Evolutionary conservation across 1,284 basidiomycete genomes (phyloP).

Genomic region (Cryptococcus amylolentus): DNA sequence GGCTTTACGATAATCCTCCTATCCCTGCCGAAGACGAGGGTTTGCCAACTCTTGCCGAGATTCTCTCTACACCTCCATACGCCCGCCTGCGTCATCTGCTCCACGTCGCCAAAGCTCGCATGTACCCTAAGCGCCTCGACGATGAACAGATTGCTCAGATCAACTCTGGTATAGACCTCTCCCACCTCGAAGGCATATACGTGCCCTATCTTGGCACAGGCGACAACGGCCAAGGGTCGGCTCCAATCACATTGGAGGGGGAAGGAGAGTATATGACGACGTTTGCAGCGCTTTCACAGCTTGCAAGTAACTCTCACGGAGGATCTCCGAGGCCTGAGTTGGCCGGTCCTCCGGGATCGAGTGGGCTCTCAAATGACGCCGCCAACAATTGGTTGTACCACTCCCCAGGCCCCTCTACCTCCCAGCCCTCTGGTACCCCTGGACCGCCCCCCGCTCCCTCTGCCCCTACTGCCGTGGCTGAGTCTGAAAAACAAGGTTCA

Average conservation of each 20-base stretch:
- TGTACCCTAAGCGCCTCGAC: constrained; percentile 13
- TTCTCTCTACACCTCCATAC: constrained; percentile 32
- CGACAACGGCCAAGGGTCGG: not conserved
- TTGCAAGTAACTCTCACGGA: constrained; percentile 10
- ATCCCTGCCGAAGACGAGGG: constrained; percentile 34
- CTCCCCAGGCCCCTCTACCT: not conserved
- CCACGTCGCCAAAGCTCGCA: constrained; percentile 18
- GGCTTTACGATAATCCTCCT: constrained; percentile 45
- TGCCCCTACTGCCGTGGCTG: not conserved
- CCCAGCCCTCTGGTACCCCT: not conserved
- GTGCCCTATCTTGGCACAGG: not conserved
- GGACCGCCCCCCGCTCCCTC: not conserved
- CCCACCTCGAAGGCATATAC: constrained; percentile 3
- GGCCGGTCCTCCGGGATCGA: not conserved
- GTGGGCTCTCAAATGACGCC: not conserved
- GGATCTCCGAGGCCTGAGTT: not conserved
- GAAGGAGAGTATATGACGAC: constrained; percentile 18
- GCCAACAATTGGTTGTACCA: not conserved
- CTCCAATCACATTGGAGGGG: not conserved
- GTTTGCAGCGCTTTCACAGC: constrained; percentile 16
- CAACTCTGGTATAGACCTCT: constrained; percentile 10
- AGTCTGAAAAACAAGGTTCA: constrained; percentile 17
- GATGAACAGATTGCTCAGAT: constrained; percentile 30
- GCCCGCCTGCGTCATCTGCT: constrained; percentile 24
- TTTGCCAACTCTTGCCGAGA: constrained; percentile 28